Base-by-base conservation (phyloP, 129 eudicot genomes). In the Gnaphalium uliginosum region DNA sequence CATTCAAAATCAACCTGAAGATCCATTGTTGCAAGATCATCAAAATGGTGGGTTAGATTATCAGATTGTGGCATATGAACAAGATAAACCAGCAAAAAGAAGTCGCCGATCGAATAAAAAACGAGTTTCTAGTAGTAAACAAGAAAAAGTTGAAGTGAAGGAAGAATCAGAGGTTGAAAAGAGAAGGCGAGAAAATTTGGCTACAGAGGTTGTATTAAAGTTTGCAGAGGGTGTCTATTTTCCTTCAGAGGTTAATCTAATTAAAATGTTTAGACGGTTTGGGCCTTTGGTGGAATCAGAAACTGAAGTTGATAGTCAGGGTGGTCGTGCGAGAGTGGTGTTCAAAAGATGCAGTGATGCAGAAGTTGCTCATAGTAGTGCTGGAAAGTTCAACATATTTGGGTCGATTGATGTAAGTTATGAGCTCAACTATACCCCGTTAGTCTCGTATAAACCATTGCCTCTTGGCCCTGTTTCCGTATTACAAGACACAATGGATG, bases 211-310 rank as follows among this genome's bases (percentile, higher is more conserved):
- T 78, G 39, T 88, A 77, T 57, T 91, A 80, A 91, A 71, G 81
- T 91, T 88, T 58, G 48, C 81, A 53, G 87, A 78, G 76, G 85
- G 86, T 43, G 73, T 54, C 59, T 73, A 73, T 68, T 74, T 91
- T 56, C 83, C 95, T 21, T 84, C 92, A 21, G 95, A 80, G 53
- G 76, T 73, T 17, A 82, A 81, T 69, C 57, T 91, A 29, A 88
- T 82, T 39, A 88, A 82, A 81, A 88, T 85, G 59, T 91, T 91
- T 69, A 91, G 84, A 73, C 84, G 92, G 15, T 91, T 91, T 79
- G 97, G 97, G 76, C 79, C 97, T 8, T 82, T 91, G 83, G 83
- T 84, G 88, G 93, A 86, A 81, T 86, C 96, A 22, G 96, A 93
- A 77, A 93, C 98, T 22, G 98, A 89, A 72, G 87, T 90, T 62